Base-by-base conservation (phyloP, 2,329 filamentous ascomycete genomes). In the Apiospora hydei region DNA sequence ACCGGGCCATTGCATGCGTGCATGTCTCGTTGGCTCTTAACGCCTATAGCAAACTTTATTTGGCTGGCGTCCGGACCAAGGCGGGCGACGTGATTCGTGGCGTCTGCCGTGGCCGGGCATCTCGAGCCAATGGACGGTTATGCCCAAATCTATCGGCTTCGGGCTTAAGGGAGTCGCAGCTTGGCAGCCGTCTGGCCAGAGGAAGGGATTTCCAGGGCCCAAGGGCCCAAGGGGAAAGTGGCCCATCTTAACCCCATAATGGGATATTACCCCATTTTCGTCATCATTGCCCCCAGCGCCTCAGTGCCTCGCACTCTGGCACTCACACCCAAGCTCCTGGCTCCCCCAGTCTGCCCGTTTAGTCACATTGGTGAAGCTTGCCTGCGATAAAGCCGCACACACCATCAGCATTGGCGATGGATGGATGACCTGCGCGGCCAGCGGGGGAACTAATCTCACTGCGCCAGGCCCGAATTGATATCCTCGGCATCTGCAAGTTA, bases 401-500 rank as follows among this genome's bases (percentile, higher is more conserved):
- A 61, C 53, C 26, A 34, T 26, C 18, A 26, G 2, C 26, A 57
- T 57, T 57, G 51, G 51, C 51, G 53, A 61, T 38, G 34, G 34
- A 38, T 38, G 34, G 34, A 38, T 61, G 53, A 21, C 26, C 30
- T 61, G 53, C 53, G 53, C 30, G 53, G 53, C 30, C 53, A 11
- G 14, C 26, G 18, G 34, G 30, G 18, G 26, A 34, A 34, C 53
- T 24, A 13, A 38, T 41, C 34, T 24, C 34, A 41, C 34, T 64
- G 57, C 34, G 41, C 21, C 57, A 64, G 57, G 30, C 57, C 57
- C 4, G 41, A 64, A 24, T 43, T 61, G 53, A 41, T 41, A 64
- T 64, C 57, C 57, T 64, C 57, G 57, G 57, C 57, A 64, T 64
- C 34, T 64, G 57, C 57, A 64, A 41, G 57, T 64, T 41, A 64